phyloP scores from a whole-genome alignment of 495 filamentous ascomycete species.

The Lasiosphaeria ovina region DNA sequence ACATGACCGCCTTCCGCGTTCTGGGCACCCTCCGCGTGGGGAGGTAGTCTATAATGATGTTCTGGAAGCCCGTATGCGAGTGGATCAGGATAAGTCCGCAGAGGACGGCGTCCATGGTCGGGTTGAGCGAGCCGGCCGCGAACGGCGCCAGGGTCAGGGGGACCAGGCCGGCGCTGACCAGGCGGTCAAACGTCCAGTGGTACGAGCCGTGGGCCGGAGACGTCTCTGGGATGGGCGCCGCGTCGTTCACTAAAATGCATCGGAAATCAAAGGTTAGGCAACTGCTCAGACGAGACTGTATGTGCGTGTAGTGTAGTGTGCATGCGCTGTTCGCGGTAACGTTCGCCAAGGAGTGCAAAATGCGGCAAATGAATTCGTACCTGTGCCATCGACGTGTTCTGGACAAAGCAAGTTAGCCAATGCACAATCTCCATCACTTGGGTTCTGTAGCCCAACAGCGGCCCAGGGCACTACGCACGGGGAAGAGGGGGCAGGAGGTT shows the following conservation, averaged over 20 bases:
- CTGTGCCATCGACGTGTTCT: conserved; percentile 77
- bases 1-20: conserved; percentile 60
- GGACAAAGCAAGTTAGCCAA: conserved; percentile 22
- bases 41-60: conserved; percentile 87
- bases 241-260: conserved; percentile 71
- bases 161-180: conserved; percentile 73
- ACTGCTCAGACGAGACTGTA: neutral
- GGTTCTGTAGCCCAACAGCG: conserved; percentile 4
- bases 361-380: conserved; percentile 48
- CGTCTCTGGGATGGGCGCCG: conserved; percentile 68
- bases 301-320: too few relatives aligned
- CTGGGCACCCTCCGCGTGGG: conserved; percentile 69
- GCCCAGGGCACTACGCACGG: conserved; percentile 22
- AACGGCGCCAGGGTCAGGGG: conserved; percentile 90
- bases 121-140: conserved; percentile 86
- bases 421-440: neutral
- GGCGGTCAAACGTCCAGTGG: conserved; percentile 95
- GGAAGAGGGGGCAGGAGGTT: conserved; percentile 57
- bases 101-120: conserved; percentile 79
- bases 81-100: conserved; percentile 83
- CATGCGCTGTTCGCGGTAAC: too few relatives aligned
- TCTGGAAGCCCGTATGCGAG: conserved; percentile 91
- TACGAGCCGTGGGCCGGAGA: conserved; percentile 84
- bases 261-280: conserved; percentile 17
- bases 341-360: too few relatives aligned